phyloP scores from a whole-genome alignment of 352 stramenopile species.

The Globisporangium takayamanum region DNA sequence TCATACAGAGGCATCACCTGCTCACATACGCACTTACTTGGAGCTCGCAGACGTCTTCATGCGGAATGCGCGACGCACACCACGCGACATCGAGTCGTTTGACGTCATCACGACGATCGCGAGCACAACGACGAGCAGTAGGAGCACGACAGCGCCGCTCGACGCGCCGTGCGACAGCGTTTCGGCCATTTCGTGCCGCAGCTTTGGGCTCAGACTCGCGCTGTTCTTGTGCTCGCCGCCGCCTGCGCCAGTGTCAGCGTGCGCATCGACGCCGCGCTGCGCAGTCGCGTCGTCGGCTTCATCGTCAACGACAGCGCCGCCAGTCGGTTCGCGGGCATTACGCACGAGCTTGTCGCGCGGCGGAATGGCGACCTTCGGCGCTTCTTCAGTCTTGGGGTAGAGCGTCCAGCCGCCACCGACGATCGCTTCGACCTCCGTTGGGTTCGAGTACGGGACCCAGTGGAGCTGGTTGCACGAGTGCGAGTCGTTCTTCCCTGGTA shows the following conservation, averaged over 20 bases:
- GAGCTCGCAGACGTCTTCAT: constrained; percentile 26
- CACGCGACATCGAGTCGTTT: constrained; percentile 55
- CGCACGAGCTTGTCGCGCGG: constrained; percentile 14
- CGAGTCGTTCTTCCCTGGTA: constrained; percentile 40
- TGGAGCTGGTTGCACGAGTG: constrained; percentile 59
- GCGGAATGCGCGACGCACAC: constrained; percentile 42
- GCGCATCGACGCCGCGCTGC: constrained; percentile 24
- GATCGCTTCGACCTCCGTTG: constrained; percentile 40
- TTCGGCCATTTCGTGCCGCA: constrained; percentile 41
- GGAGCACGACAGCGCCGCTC: constrained; percentile 37
- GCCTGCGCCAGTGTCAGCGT: constrained; percentile 33
- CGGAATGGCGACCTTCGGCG: background rate
- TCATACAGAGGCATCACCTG: too few relatives aligned
- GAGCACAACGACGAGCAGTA: constrained; percentile 44
- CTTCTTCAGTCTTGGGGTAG: constrained; percentile 14
- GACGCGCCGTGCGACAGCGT: constrained; percentile 21
- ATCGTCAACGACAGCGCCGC: constrained; percentile 13
- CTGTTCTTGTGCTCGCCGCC: constrained; percentile 19
- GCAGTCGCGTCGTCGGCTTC: constrained; percentile 25
- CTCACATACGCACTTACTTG: constrained; percentile 14
- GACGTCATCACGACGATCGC: constrained; percentile 56
- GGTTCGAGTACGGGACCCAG: constrained; percentile 62
- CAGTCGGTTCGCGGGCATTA: constrained; percentile 13
- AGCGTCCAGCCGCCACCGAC: constrained; percentile 49
- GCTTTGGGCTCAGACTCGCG: constrained; percentile 15